Conservation (phyloP, 169 alveolate species). For the Toxoplasma gondii region DNA sequence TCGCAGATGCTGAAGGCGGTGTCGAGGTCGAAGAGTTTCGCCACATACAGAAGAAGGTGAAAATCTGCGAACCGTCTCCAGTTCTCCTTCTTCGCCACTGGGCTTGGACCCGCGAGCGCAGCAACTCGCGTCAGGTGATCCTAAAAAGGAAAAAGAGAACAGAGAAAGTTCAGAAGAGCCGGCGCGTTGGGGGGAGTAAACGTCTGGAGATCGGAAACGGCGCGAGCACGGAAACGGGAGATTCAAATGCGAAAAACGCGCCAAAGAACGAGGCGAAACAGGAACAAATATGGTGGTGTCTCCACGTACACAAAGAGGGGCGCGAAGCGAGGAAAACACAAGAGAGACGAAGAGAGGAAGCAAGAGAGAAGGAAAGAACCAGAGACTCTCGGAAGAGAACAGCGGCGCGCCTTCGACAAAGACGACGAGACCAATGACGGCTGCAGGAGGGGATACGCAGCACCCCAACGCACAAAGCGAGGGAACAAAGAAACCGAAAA, state of each 20-base stretch:
- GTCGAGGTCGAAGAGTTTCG: constrained; percentile 49
- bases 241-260: not conserved
- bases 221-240: not conserved
- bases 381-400: too few species aligned
- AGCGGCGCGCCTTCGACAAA: too few species aligned
- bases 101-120: not conserved
- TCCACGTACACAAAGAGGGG: not conserved
- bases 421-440: too few species aligned
- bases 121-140: not conserved
- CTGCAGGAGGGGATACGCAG: too few species aligned
- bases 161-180: too few species aligned
- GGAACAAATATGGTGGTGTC: not conserved
- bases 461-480: too few species aligned
- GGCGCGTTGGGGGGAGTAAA: too few species aligned
- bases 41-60: constrained; percentile 53
- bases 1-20: constrained; percentile 58
- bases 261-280: not conserved
- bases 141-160: not conserved
- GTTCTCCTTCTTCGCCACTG: constrained; percentile 4
- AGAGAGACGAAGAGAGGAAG: too few species aligned
- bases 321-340: too few species aligned
- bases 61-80: constrained; percentile 59
- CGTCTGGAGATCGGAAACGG: too few species aligned
- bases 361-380: too few species aligned
- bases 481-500: too few species aligned